Evolutionary conservation across 2,329 filamentous ascomycete species (phyloP), one percentile per base, ranked within the genome.

Genomic region (Alternaria solani): DNA sequence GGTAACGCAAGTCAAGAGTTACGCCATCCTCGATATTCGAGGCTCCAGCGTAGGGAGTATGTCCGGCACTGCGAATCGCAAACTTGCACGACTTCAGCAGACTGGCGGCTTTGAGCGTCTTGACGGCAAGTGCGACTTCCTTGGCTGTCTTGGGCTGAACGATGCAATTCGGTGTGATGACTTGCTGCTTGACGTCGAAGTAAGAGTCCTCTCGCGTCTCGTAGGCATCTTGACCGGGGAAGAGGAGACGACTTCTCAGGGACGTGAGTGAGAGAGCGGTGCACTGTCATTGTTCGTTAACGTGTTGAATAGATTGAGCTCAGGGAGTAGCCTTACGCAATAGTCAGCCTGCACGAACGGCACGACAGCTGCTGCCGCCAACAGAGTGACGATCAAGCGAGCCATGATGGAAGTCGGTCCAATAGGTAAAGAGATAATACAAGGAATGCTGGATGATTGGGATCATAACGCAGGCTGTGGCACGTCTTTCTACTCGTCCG

Each of bases 11-110:
- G 32, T 76, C 73, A 16, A 75, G 60, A 1, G 70, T 74, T 3
- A 76, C 68, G 5, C 74, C 74, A 26, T 66, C 57, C 9, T 73
- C 52, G 16, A 75, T 74, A 9, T 74, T 74, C 0, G 70, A 70
- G 7, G 69, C 67, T 12, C 72, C 73, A 25, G 63, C 60, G 43
- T 67, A 68, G 1, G 65, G 67, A 5, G 64, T 69, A 30, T 74
- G 71, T 16, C 73, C 70, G 9, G 67, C 70, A 39, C 70, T 70
- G 4, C 69, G 70, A 26, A 73, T 63, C 0, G 71, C 71, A 32
- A 72, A 71, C 12, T 63, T 63, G 62, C 69, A 70, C 0, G 48
- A 47, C 30, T 59, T 63, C 4, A 34, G 16, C 3, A 32, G 42
- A 30, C 48, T 57, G 2, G 53, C 46, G 3, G 42, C 20, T 4